These are phyloP conservation scores for Scedosporium minutisporum DNA, from an alignment of 2,329 filamentous ascomycete species.

Conservation along the genomic window DNA sequence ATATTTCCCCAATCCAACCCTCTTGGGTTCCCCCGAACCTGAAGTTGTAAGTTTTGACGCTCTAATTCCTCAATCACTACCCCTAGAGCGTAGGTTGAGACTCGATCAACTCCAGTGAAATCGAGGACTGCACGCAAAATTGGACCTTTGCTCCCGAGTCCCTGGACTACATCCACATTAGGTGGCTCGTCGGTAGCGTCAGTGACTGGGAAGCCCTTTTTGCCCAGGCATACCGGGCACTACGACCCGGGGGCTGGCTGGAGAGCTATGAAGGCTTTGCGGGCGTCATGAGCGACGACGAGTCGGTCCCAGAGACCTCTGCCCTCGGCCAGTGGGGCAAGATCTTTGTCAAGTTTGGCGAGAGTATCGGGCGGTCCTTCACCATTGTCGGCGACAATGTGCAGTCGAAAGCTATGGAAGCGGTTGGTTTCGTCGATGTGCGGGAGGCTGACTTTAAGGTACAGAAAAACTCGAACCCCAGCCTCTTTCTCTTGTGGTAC, in stretches of 20 bases:
- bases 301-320: slow-evolving; percentile 12
- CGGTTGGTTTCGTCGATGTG: slow-evolving; percentile 29
- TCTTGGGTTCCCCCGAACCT: slow-evolving; percentile 17
- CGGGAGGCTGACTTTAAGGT: slow-evolving; percentile 32
- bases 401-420: slow-evolving; percentile 18
- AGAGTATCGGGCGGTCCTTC: slow-evolving; percentile 21
- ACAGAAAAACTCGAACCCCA: too few relatives aligned
- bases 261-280: slow-evolving; percentile 26
- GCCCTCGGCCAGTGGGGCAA: slow-evolving; percentile 23
- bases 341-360: slow-evolving; percentile 23
- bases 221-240: slow-evolving; percentile 35
- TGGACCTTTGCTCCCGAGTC: slow-evolving; percentile 38
- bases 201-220: slow-evolving; percentile 44
- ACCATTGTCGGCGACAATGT: slow-evolving; percentile 19
- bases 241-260: slow-evolving; percentile 36
- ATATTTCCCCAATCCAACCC: slow-evolving; percentile 47
- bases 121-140: slow-evolving; percentile 46
- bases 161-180: slow-evolving; percentile 53
- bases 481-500: slow-evolving; percentile 4
- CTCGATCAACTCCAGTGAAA: slow-evolving; percentile 20
- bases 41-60: slow-evolving; percentile 15
- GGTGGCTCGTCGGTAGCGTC: slow-evolving; percentile 45
- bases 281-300: slow-evolving; percentile 14
- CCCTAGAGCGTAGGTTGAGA: too few relatives aligned
- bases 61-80: too few relatives aligned